Evolutionary conservation across 108 stramenopile genomes (phyloP).

Genomic region (Skeletonema grethae): DNA sequence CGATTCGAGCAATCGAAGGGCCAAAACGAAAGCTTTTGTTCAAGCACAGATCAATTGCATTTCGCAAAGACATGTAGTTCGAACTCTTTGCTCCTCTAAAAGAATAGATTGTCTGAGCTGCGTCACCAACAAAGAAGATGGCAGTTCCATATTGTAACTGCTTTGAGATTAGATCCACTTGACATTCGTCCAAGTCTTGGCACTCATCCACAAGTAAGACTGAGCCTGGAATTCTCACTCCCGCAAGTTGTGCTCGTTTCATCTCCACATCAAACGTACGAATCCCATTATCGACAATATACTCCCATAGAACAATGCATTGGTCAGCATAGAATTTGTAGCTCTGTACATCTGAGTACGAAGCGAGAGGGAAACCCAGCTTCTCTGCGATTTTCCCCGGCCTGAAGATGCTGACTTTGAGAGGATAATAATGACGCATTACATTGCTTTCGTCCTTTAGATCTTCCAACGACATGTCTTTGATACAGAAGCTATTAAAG

Average conservation of each 20-base stretch:
- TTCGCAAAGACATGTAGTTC: slow-evolving; percentile 25
- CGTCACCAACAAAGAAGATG: slow-evolving; percentile 52
- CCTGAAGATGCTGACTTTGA: neutral
- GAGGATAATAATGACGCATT: slow-evolving; percentile 16
- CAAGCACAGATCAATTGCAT: slow-evolving; percentile 20
- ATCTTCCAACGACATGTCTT: slow-evolving; percentile 24
- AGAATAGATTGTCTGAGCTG: slow-evolving; percentile 53
- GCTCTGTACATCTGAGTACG: slow-evolving; percentile 22
- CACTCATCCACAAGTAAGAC: slow-evolving; percentile 48
- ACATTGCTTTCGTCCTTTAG: slow-evolving; percentile 9
- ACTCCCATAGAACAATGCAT: slow-evolving; percentile 27
- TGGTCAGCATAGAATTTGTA: slow-evolving; percentile 38
- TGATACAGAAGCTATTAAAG: slow-evolving; percentile 26
- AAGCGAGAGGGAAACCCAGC: slow-evolving; percentile 30
- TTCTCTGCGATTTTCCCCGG: slow-evolving; percentile 20
- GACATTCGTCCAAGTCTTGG: slow-evolving; percentile 52
- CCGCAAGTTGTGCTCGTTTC: slow-evolving; percentile 36
- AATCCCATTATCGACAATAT: slow-evolving; percentile 9
- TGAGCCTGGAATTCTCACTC: slow-evolving; percentile 31
- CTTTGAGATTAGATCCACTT: slow-evolving; percentile 24
- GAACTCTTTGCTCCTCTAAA: slow-evolving; percentile 53
- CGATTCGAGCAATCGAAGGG: slow-evolving; percentile 43
- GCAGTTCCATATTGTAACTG: slow-evolving; percentile 39
- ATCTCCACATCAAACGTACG: slow-evolving; percentile 29
- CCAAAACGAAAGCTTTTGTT: slow-evolving; percentile 50